Conservation (phyloP, 441 rosid species). For the Euphorbia celastroides region DNA sequence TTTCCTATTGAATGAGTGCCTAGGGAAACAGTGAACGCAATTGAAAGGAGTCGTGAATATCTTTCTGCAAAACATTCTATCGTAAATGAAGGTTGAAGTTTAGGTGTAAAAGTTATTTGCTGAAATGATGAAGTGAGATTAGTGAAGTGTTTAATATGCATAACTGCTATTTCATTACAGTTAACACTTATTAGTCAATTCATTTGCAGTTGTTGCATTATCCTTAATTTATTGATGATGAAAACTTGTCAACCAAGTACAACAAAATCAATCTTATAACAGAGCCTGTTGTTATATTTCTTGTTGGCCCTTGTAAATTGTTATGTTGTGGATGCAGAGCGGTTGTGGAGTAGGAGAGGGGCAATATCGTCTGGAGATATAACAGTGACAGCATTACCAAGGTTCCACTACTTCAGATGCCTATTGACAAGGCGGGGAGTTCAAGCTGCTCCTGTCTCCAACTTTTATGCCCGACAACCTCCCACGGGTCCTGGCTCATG, state of each 20-base stretch:
- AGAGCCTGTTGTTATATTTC: background rate
- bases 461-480: slow-evolving; percentile 51
- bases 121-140: background rate
- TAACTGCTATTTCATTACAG: no score
- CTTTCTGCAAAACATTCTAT: background rate
- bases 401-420: slow-evolving; percentile 82
- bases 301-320: background rate
- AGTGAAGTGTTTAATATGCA: no score
- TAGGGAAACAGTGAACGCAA: background rate
- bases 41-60: background rate
- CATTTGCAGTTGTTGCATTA: background rate
- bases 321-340: slow-evolving; percentile 34
- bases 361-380: slow-evolving; percentile 39
- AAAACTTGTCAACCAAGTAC: background rate
- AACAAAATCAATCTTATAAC: background rate
- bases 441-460: slow-evolving; percentile 73
- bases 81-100: background rate
- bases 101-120: background rate
- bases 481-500: slow-evolving; percentile 87
- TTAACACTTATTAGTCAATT: background rate
- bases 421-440: slow-evolving; percentile 70
- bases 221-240: background rate
- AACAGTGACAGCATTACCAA: slow-evolving; percentile 47
- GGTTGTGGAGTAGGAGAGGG: slow-evolving; percentile 74
- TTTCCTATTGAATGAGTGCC: background rate